Conservation (phyloP, 768 basidiomycete genomes). For the Baorangia bicolor region DNA sequence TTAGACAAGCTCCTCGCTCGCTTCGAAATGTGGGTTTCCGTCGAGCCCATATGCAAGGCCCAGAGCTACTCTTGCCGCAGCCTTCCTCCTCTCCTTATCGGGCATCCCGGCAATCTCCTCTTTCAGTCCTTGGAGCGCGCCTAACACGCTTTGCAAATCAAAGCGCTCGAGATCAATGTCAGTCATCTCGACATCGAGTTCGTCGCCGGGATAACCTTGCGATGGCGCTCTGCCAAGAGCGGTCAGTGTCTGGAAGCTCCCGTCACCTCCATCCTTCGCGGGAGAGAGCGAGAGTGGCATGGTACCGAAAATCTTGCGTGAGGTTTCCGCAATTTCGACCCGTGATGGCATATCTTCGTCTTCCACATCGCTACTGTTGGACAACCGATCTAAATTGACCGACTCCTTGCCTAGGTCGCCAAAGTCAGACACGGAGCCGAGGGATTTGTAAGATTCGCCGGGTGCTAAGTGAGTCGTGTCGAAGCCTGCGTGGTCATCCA, state of each 20-base stretch:
- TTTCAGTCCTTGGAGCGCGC: slow-evolving; percentile 66
- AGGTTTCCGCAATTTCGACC: slow-evolving; percentile 49
- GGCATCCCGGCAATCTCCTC: slow-evolving; percentile 69
- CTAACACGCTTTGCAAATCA: slow-evolving; percentile 61
- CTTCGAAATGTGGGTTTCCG: slow-evolving; percentile 1
- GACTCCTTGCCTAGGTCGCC: slow-evolving; percentile 41
- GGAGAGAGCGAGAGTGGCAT: slow-evolving; percentile 18
- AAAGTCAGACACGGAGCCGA: slow-evolving; percentile 62
- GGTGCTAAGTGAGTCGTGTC: slow-evolving; percentile 19
- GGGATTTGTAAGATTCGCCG: slow-evolving; percentile 44
- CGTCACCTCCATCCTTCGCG: slow-evolving; percentile 9
- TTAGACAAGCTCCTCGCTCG: slow-evolving; percentile 8
- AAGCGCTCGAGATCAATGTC: slow-evolving; percentile 49
- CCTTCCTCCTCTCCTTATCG: slow-evolving; percentile 58
- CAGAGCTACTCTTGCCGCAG: slow-evolving; percentile 71
- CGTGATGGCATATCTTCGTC: slow-evolving; percentile 44
- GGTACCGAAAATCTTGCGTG: slow-evolving; percentile 50
- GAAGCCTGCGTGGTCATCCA: slow-evolving; percentile 18
- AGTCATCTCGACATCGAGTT: slow-evolving; percentile 27
- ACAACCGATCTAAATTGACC: slow-evolving; percentile 13
- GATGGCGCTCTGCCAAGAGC: slow-evolving; percentile 21
- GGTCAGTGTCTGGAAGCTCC: not conserved
- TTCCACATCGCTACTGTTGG: slow-evolving; percentile 1
- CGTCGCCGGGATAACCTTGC: slow-evolving; percentile 22
- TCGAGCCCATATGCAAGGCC: slow-evolving; percentile 68